Evolutionary conservation across 306 rosid genomes (phyloP).

Genomic region (Ziziphus jujuba): DNA sequence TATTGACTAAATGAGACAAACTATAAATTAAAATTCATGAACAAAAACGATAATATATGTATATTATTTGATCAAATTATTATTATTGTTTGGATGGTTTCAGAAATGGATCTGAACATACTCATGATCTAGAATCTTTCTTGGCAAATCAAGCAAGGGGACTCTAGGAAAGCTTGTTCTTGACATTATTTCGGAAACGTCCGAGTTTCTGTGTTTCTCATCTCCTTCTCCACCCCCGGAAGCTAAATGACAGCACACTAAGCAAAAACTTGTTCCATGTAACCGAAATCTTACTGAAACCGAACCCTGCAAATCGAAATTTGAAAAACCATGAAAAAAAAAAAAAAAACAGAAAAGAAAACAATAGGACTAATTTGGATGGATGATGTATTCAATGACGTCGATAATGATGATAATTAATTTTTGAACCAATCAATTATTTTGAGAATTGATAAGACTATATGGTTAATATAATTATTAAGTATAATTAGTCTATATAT

Average conservation of each 20-base stretch:
- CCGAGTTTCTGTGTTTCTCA: constrained; percentile 65
- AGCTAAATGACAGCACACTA: constrained; percentile 85
- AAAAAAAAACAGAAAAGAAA: neutral
- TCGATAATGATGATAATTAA: no score
- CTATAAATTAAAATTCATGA: neutral
- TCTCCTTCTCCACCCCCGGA: constrained; percentile 82
- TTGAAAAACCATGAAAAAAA: constrained; percentile 1
- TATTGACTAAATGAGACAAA: constrained; percentile 19
- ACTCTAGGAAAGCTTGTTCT: constrained; percentile 73
- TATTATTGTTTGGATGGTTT: constrained; percentile 33
- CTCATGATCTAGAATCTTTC: constrained; percentile 77
- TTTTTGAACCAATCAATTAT: no score
- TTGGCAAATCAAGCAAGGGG: constrained; percentile 64
- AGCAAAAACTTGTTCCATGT: constrained; percentile 82
- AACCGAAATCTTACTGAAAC: constrained; percentile 77
- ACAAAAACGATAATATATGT: no score
- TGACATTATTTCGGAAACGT: constrained; percentile 66
- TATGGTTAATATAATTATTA: no score
- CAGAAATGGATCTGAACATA: constrained; percentile 33
- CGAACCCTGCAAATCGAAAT: constrained; percentile 64
- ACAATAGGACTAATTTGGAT: constrained; percentile 1
- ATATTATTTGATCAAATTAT: neutral
- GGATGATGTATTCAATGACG: neutral
- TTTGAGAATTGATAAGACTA: no score
- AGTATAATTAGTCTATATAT: neutral